Evolutionary conservation across 2,329 filamentous ascomycete species (phyloP).

Genomic region (Xylaria hypoxylon): DNA sequence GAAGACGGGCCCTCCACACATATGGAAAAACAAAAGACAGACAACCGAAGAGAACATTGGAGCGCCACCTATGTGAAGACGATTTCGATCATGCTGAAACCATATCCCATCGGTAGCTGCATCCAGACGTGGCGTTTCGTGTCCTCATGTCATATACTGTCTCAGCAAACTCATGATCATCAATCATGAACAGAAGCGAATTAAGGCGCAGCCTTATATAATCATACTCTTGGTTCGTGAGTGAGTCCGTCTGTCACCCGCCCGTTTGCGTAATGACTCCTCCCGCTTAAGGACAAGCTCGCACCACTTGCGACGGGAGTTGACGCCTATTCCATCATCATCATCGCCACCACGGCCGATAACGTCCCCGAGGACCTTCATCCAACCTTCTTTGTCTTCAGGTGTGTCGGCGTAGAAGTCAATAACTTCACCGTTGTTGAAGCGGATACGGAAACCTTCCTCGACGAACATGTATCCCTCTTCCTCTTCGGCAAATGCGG

Average conservation of each 20-base stretch:
- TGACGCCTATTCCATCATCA: slow-evolving; percentile 58
- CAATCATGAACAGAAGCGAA: slow-evolving; percentile 38
- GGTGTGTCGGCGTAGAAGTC: slow-evolving; percentile 96
- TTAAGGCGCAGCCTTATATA: slow-evolving; percentile 52
- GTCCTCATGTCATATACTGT: slow-evolving; percentile 28
- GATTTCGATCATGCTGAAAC: slow-evolving; percentile 14
- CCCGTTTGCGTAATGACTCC: slow-evolving; percentile 66
- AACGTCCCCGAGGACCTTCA: slow-evolving; percentile 84
- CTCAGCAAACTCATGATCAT: slow-evolving; percentile 37
- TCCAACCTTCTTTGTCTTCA: slow-evolving; percentile 92
- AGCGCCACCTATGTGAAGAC: not conserved
- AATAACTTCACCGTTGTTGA: slow-evolving; percentile 97
- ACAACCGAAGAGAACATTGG: slow-evolving; percentile 15
- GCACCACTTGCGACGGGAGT: slow-evolving; percentile 71
- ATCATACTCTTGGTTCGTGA: slow-evolving; percentile 70
- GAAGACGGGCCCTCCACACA: not conserved
- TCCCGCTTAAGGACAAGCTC: slow-evolving; percentile 74
- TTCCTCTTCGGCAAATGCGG: slow-evolving; percentile 96
- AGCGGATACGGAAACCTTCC: slow-evolving; percentile 97
- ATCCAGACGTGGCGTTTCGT: slow-evolving; percentile 29
- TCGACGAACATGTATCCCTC: slow-evolving; percentile 99
- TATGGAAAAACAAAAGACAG: not conserved
- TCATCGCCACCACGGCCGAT: slow-evolving; percentile 67
- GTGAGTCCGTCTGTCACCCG: slow-evolving; percentile 64
- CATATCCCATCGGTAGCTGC: slow-evolving; percentile 7